Evolutionary conservation across 768 basidiomycete genomes (phyloP), one percentile per base, ranked within the genome.

Genomic region (Podaxis sp.): DNA sequence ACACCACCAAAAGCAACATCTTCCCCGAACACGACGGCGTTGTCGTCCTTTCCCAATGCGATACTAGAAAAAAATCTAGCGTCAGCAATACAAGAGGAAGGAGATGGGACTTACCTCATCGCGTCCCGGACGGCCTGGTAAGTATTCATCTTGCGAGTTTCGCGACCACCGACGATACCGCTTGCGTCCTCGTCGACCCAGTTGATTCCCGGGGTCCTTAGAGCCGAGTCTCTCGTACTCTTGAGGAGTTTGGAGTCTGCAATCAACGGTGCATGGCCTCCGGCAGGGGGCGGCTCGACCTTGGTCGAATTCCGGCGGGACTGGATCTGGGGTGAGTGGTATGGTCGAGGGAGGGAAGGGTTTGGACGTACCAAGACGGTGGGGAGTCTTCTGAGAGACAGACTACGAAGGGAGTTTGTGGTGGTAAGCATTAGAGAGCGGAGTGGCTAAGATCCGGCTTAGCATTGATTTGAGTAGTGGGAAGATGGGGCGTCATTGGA

Each of bases 1-100:
- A 98, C 95, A 2, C 95, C 95, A 11, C 95, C 95, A 66, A 96
- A 97, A 0, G 90, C 91, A 52, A 98, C 93, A 65, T 94, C 92
- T 70, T 91, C 89, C 6, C 95, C 95, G 68, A 97, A 97, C 0
- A 97, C 87, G 4, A 96, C 86, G 1, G 96, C 89, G 57, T 78
- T 90, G 57, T 93, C 91, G 69, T 98, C 94, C 70, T 93, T 94
- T 33, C 82, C 77, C 19, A 98, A 75, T 4, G 92, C 91, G 63
- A 91, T 93, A 61, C 93, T 62, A 29, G 36, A 17, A 19, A 27
- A 27, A 5, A 5, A 37, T n/a, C 56, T 12, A 55, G 33, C 22
- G 33, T 24, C 36, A 8, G 24, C 3, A 13, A 19, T 11, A 9
- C 17, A 15, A 2, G 27, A 12, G 38, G 25, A n/a, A 22, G 33